A percentile compares a stretch with the other conserved stretches of the same genome.
phyloP scores from a whole-genome alignment of 73 alveolate genomes.

The Loxodes magnus region DNA sequence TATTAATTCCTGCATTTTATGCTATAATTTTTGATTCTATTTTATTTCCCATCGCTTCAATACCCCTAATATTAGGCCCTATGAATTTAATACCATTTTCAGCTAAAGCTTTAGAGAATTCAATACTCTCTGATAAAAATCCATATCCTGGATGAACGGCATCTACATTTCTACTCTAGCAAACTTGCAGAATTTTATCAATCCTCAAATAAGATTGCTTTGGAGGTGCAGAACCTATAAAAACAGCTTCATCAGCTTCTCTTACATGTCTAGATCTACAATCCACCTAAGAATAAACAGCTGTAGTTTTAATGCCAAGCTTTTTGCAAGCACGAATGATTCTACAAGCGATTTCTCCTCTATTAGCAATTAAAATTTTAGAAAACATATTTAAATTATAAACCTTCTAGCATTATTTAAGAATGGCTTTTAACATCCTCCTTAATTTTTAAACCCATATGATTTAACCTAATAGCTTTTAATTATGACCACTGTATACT shows the following conservation, averaged over 20 bases:
- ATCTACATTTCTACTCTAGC: slow-evolving; percentile 3
- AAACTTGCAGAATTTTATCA: slow-evolving; percentile 1
- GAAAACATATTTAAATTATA: slow-evolving; percentile 33
- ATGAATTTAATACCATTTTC: slow-evolving; percentile 42
- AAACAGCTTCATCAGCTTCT: slow-evolving; percentile 74
- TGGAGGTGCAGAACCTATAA: slow-evolving; percentile 80
- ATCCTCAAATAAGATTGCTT: slow-evolving; percentile 8
- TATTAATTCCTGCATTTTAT: slow-evolving; percentile 44
- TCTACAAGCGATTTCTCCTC: slow-evolving; percentile 91
- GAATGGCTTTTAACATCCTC: too few species aligned
- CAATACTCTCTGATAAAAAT: slow-evolving; percentile 14
- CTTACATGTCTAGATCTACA: slow-evolving; percentile 52
- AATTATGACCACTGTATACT: too few species aligned
- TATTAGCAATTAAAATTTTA: slow-evolving; percentile 69
- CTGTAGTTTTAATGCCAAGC: slow-evolving; percentile 74
- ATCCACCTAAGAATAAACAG: slow-evolving; percentile 77
- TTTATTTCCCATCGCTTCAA: slow-evolving; percentile 50
- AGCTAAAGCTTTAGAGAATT: slow-evolving; percentile 39
- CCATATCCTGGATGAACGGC: slow-evolving; percentile 21
- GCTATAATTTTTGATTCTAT: slow-evolving; percentile 66
- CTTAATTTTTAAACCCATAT: too few species aligned
- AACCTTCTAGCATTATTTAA: too few species aligned
- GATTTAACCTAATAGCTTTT: too few species aligned
- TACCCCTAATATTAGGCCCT: slow-evolving; percentile 53
- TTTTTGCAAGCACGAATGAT: slow-evolving; percentile 65